These are phyloP conservation scores for Royoungia palumana DNA, from an alignment of 768 basidiomycete genomes.

Conservation along the genomic window DNA sequence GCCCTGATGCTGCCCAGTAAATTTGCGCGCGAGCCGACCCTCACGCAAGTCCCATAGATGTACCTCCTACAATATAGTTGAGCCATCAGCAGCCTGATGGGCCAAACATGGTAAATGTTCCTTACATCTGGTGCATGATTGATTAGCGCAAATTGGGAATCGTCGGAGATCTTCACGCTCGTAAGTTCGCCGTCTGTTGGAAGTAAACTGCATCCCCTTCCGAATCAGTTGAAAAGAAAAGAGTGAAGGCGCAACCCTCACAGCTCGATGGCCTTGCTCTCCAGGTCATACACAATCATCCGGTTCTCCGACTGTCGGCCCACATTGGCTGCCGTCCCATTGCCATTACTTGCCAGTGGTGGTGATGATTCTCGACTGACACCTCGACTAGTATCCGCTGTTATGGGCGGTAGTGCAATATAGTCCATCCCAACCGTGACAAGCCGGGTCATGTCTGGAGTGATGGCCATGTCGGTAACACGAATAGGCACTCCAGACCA, in stretches of 20 bases:
- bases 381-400: constrained; percentile 22
- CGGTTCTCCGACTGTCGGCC: constrained; percentile 47
- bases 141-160: constrained; percentile 84
- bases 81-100: constrained; percentile 5
- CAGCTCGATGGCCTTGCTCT: constrained; percentile 64
- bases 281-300: constrained; percentile 75
- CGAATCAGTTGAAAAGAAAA: constrained; percentile 8
- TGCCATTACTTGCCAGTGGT: constrained; percentile 31
- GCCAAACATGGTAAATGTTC: constrained; percentile 6
- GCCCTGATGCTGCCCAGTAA: constrained; percentile 80
- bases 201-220: constrained; percentile 46
- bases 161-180: constrained; percentile 79
- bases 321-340: constrained; percentile 32
- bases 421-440: constrained; percentile 79
- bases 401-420: constrained; percentile 21
- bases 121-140: constrained; percentile 86
- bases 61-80: constrained; percentile 63
- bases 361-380: constrained; percentile 36
- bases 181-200: constrained; percentile 78
- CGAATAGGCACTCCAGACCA: constrained; percentile 75
- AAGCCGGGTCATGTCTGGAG: constrained; percentile 79
- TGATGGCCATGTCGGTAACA: constrained; percentile 81
- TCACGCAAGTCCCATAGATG: constrained; percentile 80
- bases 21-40: constrained; percentile 70
- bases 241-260: constrained; percentile 44